Percentiles rank a stretch among this genome's conserved stretches.
phyloP scores from a whole-genome alignment of 148 eudicot genomes.

The Dysphania ambrosioides region DNA sequence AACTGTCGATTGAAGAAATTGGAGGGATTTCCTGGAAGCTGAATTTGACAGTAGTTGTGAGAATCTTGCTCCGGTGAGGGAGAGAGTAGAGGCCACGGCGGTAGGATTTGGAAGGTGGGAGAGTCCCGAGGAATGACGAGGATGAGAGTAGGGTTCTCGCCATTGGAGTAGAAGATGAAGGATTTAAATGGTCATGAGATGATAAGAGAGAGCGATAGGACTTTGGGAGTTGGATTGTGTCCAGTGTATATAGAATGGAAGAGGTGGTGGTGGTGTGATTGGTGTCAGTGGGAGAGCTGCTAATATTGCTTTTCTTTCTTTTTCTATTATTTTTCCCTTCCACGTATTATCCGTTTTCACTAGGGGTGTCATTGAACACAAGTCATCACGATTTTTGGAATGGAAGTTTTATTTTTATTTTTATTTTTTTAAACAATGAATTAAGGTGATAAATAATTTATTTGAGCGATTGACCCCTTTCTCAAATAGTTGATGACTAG shows the following conservation, averaged over 20 bases:
- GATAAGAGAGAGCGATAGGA: not conserved
- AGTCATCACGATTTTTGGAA: not conserved
- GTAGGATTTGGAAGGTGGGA: constrained; percentile 40
- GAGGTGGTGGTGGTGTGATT: constrained; percentile 3
- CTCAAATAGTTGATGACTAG: too few species aligned
- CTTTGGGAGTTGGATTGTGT: not conserved
- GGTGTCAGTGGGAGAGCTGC: not conserved
- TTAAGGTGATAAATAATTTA: too few species aligned
- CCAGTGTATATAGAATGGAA: not conserved
- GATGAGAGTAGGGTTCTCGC: constrained; percentile 87
- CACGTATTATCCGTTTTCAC: constrained; percentile 25
- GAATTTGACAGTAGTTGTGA: constrained; percentile 51
- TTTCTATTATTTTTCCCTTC: not conserved
- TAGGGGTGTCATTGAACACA: too few species aligned
- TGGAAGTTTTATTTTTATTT: not conserved
- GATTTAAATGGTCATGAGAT: constrained; percentile 28
- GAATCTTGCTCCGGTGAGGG: constrained; percentile 36
- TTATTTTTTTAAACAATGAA: too few species aligned
- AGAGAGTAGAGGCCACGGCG: constrained; percentile 30
- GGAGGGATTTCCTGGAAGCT: constrained; percentile 69
- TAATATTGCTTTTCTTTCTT: too few species aligned
- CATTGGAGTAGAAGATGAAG: constrained; percentile 42
- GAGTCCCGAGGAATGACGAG: constrained; percentile 57
- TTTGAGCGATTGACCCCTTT: too few species aligned
- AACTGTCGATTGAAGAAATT: constrained; percentile 33